Percentiles rank a stretch among this genome's conserved stretches.
These are phyloP conservation scores for Diddensiella santjacobensis DNA, from an alignment of 805 yeast genomes.

Conservation along the genomic window DNA sequence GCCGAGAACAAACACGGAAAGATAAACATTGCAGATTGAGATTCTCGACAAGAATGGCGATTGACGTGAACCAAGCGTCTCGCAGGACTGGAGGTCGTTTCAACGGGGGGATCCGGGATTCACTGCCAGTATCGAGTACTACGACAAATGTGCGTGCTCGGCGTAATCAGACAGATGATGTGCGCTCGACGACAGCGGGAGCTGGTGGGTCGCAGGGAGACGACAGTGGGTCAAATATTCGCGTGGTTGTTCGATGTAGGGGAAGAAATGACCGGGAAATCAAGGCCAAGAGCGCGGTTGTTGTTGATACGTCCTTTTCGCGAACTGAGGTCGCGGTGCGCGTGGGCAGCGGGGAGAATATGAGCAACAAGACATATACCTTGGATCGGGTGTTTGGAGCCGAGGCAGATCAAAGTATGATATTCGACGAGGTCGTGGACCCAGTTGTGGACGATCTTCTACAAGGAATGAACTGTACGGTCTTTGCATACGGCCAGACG, in stretches of 20 bases:
- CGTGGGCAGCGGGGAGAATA: slow-evolving; percentile 29
- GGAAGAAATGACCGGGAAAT: slow-evolving; percentile 59
- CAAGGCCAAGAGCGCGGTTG: slow-evolving; percentile 54
- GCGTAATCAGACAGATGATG: not conserved
- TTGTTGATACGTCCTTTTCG: slow-evolving; percentile 49
- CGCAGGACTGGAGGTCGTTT: not conserved
- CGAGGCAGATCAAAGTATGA: slow-evolving; percentile 63
- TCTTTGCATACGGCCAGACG: slow-evolving; percentile 88
- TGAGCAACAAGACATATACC: slow-evolving; percentile 50
- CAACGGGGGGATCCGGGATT: no score
- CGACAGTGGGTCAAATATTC: slow-evolving; percentile 43
- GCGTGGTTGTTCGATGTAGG: slow-evolving; percentile 62
- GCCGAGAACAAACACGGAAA: no score
- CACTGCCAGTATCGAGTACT: no score
- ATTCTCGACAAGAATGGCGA: no score
- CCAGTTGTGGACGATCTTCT: slow-evolving; percentile 65
- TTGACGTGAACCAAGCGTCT: not conserved
- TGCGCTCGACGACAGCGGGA: not conserved
- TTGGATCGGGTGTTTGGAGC: slow-evolving; percentile 85
- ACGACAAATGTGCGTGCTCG: no score
- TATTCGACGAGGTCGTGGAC: slow-evolving; percentile 65
- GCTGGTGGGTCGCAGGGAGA: no score
- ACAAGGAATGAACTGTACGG: slow-evolving; percentile 74
- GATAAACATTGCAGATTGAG: no score
- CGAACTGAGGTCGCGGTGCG: slow-evolving; percentile 49